Base-by-base conservation (phyloP, 495 filamentous ascomycete genomes). In the Penicillium maclennaniae region DNA sequence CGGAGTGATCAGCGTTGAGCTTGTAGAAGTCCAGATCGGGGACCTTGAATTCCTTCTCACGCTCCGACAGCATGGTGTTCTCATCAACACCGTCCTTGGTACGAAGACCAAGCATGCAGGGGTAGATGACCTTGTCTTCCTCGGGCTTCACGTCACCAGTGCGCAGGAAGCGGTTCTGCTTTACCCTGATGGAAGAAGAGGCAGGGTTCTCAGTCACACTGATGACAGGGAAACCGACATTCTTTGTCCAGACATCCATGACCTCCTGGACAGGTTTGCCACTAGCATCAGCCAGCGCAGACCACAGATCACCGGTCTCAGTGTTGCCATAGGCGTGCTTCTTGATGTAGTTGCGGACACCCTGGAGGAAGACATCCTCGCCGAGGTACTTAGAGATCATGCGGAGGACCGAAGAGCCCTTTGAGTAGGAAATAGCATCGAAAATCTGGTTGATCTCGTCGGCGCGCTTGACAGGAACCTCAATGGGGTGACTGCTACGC, bases 381-480 rank as follows among this genome's bases (percentile, higher is more conserved):
- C 93, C 93, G 21, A 98, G 79, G 59, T 95, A 92, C 58, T 89
- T 93, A 25, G 92, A 96, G 53, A 98, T 90, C 93, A 98, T 98
- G 66, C 93, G 86, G 51, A 98, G 80, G 12, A 97, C 92, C 59
- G 89, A 95, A 4, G 90, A 96, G 15, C 93, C 93, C 78, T 98
- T 98, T 27, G 87, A 89, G 73, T 98, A 97, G 4, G 92, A 96
- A 57, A 97, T 98, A 43, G 89, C 90, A 69, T 98, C 93, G 65
- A 98, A 98, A 63, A 98, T 96, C 74, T 98, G 92, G 72, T 96
- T 95, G 71, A 98, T 89, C 70, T 97, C 91, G 58, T 95, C 89
- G 34, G 92, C 91, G 51, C 84, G 84, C 79, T 96, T 95, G 48
- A 98, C 92, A 8, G 93, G 92, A 8, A 96, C 92, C 73, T 98